These are phyloP conservation scores for Rubia tinctorum DNA, from an alignment of 305 asterid species.

Conservation along the genomic window DNA sequence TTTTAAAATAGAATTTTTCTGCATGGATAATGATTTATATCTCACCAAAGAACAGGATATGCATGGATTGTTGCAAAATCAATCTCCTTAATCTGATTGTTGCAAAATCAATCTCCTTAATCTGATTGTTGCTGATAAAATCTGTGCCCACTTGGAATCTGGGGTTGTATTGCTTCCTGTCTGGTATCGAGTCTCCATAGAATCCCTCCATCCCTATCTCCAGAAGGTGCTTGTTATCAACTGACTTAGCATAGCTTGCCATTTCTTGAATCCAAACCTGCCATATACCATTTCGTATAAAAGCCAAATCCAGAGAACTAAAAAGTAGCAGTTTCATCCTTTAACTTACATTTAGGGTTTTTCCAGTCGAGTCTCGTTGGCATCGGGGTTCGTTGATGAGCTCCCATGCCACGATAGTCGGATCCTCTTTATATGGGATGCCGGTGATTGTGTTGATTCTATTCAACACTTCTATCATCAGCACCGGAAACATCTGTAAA, in stretches of 20 bases:
- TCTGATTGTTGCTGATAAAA: conserved; percentile 37
- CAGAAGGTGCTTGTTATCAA: conserved; percentile 39
- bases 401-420: conserved; percentile 66
- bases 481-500: background rate
- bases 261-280: conserved; percentile 57
- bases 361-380: conserved; percentile 39
- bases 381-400: conserved; percentile 57
- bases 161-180: conserved; percentile 42
- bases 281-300: background rate
- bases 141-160: conserved; percentile 57
- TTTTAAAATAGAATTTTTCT: background rate
- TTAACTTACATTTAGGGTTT: conserved; percentile 35
- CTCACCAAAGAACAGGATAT: conserved; percentile 45
- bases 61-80: conserved; percentile 60
- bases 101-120: conserved; percentile 48
- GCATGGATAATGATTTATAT: background rate
- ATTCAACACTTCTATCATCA: conserved; percentile 34
- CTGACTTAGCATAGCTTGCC: conserved; percentile 46
- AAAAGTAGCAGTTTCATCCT: background rate
- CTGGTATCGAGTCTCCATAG: conserved; percentile 44
- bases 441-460: conserved; percentile 42
- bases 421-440: conserved; percentile 41
- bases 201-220: conserved; percentile 61
- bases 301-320: background rate
- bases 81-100: conserved; percentile 39